These are phyloP conservation scores for Cordyceps javanica DNA, from an alignment of 2,329 filamentous ascomycete species.

Conservation along the genomic window DNA sequence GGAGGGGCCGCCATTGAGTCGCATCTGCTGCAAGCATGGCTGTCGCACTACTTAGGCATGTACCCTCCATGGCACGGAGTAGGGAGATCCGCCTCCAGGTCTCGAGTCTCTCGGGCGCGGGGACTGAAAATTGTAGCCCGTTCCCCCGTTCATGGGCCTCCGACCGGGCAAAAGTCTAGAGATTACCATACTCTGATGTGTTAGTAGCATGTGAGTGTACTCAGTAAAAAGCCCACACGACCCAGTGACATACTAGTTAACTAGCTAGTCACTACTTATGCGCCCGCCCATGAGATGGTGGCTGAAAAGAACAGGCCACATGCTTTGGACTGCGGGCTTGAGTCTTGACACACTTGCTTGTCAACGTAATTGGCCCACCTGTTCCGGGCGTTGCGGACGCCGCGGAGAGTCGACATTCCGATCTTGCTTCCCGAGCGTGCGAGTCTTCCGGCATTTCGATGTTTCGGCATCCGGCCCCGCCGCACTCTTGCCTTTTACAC, in stretches of 20 bases:
- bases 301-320: background rate
- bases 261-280: too few relatives aligned
- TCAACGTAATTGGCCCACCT: background rate
- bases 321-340: background rate
- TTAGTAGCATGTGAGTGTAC: background rate
- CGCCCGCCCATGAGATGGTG: background rate
- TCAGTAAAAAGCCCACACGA: background rate
- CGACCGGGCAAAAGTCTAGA: background rate
- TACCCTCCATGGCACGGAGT: background rate
- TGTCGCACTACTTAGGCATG: background rate
- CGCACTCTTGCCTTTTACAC: background rate
- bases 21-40: background rate
- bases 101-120: background rate
- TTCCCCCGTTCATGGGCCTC: background rate
- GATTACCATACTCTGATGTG: background rate
- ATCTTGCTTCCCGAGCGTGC: background rate
- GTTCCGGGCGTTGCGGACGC: background rate
- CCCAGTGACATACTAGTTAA: too few relatives aligned
- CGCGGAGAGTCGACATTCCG: background rate
- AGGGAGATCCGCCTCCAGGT: background rate
- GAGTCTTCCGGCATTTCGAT: background rate
- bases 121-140: slow-evolving; percentile 1
- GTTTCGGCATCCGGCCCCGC: background rate
- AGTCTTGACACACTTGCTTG: too few relatives aligned
- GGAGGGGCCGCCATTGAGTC: too few relatives aligned